Conservation (phyloP, 768 basidiomycete genomes). For the Mrakia gelida region DNA sequence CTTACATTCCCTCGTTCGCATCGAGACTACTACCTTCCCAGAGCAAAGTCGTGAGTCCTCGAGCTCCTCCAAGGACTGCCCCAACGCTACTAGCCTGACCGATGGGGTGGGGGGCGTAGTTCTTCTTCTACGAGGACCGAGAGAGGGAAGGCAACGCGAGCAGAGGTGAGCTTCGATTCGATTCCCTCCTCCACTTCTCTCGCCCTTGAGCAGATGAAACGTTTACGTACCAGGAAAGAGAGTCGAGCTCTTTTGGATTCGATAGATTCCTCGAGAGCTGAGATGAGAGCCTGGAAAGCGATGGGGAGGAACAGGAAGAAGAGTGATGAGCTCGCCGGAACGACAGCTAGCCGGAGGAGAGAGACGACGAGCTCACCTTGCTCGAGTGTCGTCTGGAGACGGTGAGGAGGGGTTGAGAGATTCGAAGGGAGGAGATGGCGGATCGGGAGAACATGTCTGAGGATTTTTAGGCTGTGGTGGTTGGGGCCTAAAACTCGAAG, state of each 20-base stretch:
- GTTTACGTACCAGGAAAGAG: not conserved
- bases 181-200: not conserved
- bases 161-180: not conserved
- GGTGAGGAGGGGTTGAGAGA: not conserved
- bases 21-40: conserved; percentile 99
- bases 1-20: conserved; percentile 54
- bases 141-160: not conserved
- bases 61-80: not conserved
- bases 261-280: not conserved
- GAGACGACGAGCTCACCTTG: not conserved
- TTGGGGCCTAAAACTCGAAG: too few species aligned
- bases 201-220: not conserved
- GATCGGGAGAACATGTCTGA: not conserved
- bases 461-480: not conserved
- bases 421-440: not conserved
- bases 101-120: not conserved
- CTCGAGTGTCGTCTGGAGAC: not conserved
- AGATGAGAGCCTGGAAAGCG: not conserved
- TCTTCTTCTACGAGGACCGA: conserved; percentile 9
- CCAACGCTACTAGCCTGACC: not conserved
- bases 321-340: not conserved
- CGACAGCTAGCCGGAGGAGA: not conserved
- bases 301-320: not conserved
- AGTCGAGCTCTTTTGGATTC: not conserved
- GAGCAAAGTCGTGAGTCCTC: conserved; percentile 69